Conservation (phyloP, 768 basidiomycete species). For the Tricholoma matsutake region DNA sequence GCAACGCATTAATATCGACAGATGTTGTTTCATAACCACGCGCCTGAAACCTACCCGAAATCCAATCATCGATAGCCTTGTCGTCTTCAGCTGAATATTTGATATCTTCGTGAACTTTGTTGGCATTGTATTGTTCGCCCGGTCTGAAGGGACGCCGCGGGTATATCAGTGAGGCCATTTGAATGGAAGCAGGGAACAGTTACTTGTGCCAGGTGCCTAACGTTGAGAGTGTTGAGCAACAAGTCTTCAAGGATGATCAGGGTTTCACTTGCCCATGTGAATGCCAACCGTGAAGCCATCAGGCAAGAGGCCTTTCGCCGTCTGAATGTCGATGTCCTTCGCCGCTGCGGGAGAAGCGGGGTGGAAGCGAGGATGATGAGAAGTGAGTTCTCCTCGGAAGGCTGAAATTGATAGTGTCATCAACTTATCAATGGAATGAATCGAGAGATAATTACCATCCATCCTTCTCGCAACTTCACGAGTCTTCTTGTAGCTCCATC, state of each 20-base stretch:
- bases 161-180: not conserved
- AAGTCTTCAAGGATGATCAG: not conserved
- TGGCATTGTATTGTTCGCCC: constrained; percentile 47
- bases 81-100: constrained; percentile 67
- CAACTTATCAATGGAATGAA: not conserved
- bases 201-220: constrained; percentile 53
- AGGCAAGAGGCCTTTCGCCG: constrained; percentile 59
- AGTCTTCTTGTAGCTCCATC: constrained; percentile 78
- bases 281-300: constrained; percentile 64
- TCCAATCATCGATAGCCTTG: constrained; percentile 70
- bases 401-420: constrained; percentile 30
- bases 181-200: constrained; percentile 2
- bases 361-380: constrained; percentile 74
- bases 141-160: constrained; percentile 35
- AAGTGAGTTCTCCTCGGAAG: constrained; percentile 69
- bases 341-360: constrained; percentile 59
- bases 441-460: constrained; percentile 43
- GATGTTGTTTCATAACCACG: not conserved
- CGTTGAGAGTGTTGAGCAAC: not conserved
- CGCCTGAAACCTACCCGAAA: constrained; percentile 36
- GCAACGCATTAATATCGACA: constrained; percentile 14
- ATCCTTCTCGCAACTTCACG: constrained; percentile 69
- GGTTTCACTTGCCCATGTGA: constrained; percentile 53
- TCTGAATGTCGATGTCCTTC: constrained; percentile 64
- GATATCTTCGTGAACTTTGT: constrained; percentile 62